Evolutionary conservation across 2,329 filamentous ascomycete genomes (phyloP).

Genomic region (Microdochium paspali): DNA sequence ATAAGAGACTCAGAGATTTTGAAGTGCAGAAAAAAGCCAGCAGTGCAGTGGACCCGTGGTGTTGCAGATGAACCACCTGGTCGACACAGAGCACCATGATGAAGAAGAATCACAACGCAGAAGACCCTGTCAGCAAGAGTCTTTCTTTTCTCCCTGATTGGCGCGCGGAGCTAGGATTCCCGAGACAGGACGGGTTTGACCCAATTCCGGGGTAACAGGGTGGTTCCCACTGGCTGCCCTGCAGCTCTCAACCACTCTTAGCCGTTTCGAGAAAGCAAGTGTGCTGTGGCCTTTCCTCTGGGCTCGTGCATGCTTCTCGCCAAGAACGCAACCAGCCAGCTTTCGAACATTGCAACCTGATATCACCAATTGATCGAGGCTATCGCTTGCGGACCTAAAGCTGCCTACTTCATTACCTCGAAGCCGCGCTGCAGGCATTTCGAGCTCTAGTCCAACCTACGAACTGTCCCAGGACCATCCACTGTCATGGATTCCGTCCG

Average conservation of each 20-base stretch:
- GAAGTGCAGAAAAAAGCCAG: too few species aligned
- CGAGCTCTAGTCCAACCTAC: background rate
- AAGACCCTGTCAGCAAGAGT: too few species aligned
- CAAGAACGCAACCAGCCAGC: too few species aligned
- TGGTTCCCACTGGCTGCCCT: background rate
- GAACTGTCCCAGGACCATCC: background rate
- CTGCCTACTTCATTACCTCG: background rate
- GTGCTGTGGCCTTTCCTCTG: background rate
- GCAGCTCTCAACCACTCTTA: background rate
- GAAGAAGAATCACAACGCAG: too few species aligned
- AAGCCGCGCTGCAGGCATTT: background rate
- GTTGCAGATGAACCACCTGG: too few species aligned
- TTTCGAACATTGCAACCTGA: too few species aligned
- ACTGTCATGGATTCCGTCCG: constrained; percentile 5
- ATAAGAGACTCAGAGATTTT: too few species aligned
- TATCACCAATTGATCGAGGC: too few species aligned
- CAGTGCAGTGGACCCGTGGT: too few species aligned
- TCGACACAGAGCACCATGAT: too few species aligned
- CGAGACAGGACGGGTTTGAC: background rate
- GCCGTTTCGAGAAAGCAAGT: background rate
- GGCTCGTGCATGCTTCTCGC: too few species aligned
- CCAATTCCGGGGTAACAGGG: background rate
- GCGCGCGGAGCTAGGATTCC: background rate
- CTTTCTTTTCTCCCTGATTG: background rate
- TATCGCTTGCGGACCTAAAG: too few species aligned